Evolutionary conservation across 225 moss, liverwort and hornwort genomes (phyloP).

Genomic region (Lunularia cruciata): DNA sequence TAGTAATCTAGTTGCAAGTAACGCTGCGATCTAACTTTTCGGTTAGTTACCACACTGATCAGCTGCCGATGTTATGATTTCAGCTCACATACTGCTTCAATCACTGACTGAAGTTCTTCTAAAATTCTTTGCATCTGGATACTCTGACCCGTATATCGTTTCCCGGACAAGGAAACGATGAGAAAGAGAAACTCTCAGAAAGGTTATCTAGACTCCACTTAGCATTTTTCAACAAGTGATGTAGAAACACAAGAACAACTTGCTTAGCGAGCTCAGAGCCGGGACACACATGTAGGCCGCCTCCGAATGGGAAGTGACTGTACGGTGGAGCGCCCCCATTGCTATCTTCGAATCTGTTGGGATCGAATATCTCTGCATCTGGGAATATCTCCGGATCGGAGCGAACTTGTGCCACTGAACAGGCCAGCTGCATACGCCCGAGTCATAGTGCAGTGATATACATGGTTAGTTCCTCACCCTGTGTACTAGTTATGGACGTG

Average conservation of each 20-base stretch:
- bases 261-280: constrained; percentile 23
- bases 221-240: background rate
- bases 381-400: background rate
- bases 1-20: too few species aligned
- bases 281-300: constrained; percentile 21
- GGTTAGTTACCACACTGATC: too few species aligned
- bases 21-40: too few species aligned
- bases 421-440: background rate
- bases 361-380: background rate
- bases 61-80: too few species aligned
- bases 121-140: too few species aligned
- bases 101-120: too few species aligned
- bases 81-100: too few species aligned
- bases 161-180: too few species aligned
- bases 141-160: too few species aligned
- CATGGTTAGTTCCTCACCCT: too few species aligned
- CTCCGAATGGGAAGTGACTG: constrained; percentile 27
- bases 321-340: background rate
- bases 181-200: too few species aligned
- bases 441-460: background rate
- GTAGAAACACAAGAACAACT: constrained; percentile 11
- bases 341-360: background rate
- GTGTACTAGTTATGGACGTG: too few species aligned
- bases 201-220: constrained; percentile 18
- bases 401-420: background rate